phyloP scores from a whole-genome alignment of 2,329 filamentous ascomycete genomes.

The Aspergillus pseudoglaucus region DNA sequence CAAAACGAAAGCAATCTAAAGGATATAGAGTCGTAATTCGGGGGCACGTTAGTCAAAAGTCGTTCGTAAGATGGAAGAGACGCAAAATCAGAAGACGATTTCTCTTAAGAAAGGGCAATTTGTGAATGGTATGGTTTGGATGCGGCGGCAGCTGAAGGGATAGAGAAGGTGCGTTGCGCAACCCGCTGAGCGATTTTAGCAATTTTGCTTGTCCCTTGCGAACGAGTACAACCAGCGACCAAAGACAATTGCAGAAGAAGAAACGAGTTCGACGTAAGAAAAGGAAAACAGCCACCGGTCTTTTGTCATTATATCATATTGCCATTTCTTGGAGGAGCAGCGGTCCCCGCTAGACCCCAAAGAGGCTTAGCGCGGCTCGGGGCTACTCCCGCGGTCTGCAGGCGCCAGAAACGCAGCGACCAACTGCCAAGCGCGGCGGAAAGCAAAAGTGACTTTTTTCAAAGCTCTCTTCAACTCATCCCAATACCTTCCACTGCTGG shows the following conservation, averaged over 20 bases:
- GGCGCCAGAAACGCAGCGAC: slow-evolving; percentile 21
- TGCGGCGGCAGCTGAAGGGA: neutral
- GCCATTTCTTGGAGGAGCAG: neutral
- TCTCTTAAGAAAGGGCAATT: neutral
- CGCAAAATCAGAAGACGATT: neutral
- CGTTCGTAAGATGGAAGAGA: neutral
- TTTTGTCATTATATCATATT: slow-evolving; percentile 13
- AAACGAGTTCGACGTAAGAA: slow-evolving; percentile 1
- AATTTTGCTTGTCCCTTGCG: neutral
- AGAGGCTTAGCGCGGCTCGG: slow-evolving; percentile 4
- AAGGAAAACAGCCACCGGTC: slow-evolving; percentile 4
- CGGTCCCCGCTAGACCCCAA: slow-evolving; percentile 10
- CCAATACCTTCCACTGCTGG: slow-evolving; percentile 14
- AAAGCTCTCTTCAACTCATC: slow-evolving; percentile 18
- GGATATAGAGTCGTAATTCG: neutral
- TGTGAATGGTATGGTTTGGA: neutral
- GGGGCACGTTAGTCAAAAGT: neutral
- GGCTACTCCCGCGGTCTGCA: slow-evolving; percentile 16
- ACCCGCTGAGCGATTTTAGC: neutral
- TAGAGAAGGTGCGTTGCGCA: neutral
- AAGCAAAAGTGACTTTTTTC: slow-evolving; percentile 30
- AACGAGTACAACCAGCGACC: neutral
- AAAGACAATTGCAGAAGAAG: neutral
- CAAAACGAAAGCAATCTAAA: neutral
- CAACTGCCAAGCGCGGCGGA: slow-evolving; percentile 8